A percentile compares a stretch with the other conserved stretches of the same genome.
These are phyloP conservation scores for Picea glauca DNA, from an alignment of 75 land plant species.

Conservation along the genomic window DNA sequence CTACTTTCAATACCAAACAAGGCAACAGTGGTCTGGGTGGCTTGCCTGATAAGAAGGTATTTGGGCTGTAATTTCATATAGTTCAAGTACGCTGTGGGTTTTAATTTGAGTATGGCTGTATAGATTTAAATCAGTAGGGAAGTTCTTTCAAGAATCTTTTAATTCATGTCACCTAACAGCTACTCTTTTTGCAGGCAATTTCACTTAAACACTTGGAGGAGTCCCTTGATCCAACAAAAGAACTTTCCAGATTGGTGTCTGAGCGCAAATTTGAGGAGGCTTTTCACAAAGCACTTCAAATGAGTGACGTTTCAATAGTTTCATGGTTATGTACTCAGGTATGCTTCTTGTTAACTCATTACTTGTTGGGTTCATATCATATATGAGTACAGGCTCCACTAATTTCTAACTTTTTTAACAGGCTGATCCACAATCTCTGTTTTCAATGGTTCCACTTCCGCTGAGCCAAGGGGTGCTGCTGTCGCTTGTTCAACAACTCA, in stretches of 20 bases:
- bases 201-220: constrained; percentile 66
- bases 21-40: constrained; percentile 50
- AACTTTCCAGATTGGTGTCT: constrained; percentile 68
- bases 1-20: constrained; percentile 37
- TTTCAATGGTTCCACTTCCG: constrained; percentile 63
- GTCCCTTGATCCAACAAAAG: constrained; percentile 90
- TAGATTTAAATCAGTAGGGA: background rate
- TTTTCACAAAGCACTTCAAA: constrained; percentile 88
- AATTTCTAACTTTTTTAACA: constrained; percentile 22
- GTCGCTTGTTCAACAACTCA: constrained; percentile 90
- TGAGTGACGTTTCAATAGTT: constrained; percentile 85
- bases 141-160: background rate
- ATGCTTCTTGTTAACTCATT: background rate
- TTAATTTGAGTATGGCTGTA: background rate
- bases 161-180: background rate
- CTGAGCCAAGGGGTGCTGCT: constrained; percentile 96
- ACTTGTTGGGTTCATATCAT: constrained; percentile 1
- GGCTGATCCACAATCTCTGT: constrained; percentile 68
- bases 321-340: constrained; percentile 99
- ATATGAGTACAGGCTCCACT: background rate
- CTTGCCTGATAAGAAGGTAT: constrained; percentile 69
- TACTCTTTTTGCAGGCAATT: constrained; percentile 22
- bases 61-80: background rate
- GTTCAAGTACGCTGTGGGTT: background rate
- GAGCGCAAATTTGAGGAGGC: constrained; percentile 93